These are phyloP conservation scores for Verticillium isaacii DNA, from an alignment of 2,329 filamentous ascomycete species.

Conservation along the genomic window DNA sequence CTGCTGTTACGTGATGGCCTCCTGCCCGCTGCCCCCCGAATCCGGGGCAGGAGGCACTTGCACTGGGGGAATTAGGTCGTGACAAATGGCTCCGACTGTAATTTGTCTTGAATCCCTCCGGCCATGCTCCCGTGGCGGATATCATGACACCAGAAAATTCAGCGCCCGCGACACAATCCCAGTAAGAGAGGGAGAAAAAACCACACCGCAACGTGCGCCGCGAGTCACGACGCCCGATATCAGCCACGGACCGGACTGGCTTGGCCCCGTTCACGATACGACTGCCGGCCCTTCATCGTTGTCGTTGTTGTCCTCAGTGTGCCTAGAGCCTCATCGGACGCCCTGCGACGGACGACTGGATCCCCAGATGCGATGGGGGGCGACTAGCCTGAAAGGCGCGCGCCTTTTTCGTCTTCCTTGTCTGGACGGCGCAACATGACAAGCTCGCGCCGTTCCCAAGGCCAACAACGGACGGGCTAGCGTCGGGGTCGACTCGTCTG, in stretches of 20 bases:
- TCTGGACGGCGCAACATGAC: not conserved
- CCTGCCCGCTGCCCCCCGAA: not conserved
- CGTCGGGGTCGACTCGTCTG: not conserved
- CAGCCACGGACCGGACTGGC: not conserved
- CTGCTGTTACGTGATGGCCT: not conserved
- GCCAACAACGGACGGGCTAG: not conserved
- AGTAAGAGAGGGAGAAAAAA: not conserved
- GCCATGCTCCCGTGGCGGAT: not conserved
- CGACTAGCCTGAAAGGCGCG: not conserved
- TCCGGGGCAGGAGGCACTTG: not conserved
- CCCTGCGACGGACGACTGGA: not conserved
- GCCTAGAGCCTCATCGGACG: conserved; percentile 1
- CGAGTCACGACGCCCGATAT: not conserved
- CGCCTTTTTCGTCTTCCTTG: not conserved
- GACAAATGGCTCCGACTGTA: not conserved
- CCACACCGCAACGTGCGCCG: not conserved
- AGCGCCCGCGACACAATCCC: not conserved
- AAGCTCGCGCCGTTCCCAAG: not conserved
- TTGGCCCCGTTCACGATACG: not conserved
- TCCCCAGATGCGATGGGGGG: not conserved
- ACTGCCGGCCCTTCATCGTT: not conserved
- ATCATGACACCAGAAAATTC: conserved; percentile 1
- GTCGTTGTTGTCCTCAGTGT: not conserved
- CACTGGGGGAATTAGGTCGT: not conserved
- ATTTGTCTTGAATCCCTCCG: not conserved